phyloP scores from a whole-genome alignment of 1,284 basidiomycete species.

The Tilletia caries region DNA sequence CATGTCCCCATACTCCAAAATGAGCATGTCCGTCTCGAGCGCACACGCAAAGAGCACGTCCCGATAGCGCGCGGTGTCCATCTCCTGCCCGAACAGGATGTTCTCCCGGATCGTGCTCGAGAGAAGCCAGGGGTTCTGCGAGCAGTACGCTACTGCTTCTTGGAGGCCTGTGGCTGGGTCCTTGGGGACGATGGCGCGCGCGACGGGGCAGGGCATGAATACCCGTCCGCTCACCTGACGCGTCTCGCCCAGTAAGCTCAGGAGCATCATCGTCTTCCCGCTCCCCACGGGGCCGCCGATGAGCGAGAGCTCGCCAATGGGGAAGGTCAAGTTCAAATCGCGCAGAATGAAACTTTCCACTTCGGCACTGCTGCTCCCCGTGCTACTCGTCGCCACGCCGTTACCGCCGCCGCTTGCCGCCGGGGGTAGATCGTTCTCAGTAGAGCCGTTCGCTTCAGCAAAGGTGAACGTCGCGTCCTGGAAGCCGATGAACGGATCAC shows the following conservation, averaged over 20 bases:
- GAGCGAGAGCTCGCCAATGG: slow-evolving; percentile 62
- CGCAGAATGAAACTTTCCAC: slow-evolving; percentile 55
- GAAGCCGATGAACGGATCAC: slow-evolving; percentile 58
- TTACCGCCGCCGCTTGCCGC: neutral
- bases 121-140: slow-evolving; percentile 86
- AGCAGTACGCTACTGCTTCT: slow-evolving; percentile 82
- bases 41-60: slow-evolving; percentile 77
- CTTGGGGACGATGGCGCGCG: slow-evolving; percentile 44
- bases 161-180: slow-evolving; percentile 63
- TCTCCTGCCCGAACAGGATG: slow-evolving; percentile 83
- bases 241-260: slow-evolving; percentile 64
- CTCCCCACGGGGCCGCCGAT: slow-evolving; percentile 64
- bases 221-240: slow-evolving; percentile 58
- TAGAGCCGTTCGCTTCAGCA: slow-evolving; percentile 43
- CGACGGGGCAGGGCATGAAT: slow-evolving; percentile 59
- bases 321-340: slow-evolving; percentile 63
- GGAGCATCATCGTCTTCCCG: slow-evolving; percentile 59
- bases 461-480: slow-evolving; percentile 56
- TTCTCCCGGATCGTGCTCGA: slow-evolving; percentile 93
- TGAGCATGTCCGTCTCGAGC: slow-evolving; percentile 74
- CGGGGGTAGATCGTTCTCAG: slow-evolving; percentile 19
- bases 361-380: slow-evolving; percentile 18
- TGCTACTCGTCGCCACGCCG: slow-evolving; percentile 13
- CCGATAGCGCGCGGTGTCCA: slow-evolving; percentile 71
- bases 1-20: slow-evolving; percentile 89